phyloP scores from a whole-genome alignment of 805 yeast genomes.

The Kluyveromyces dobzhanskii region DNA sequence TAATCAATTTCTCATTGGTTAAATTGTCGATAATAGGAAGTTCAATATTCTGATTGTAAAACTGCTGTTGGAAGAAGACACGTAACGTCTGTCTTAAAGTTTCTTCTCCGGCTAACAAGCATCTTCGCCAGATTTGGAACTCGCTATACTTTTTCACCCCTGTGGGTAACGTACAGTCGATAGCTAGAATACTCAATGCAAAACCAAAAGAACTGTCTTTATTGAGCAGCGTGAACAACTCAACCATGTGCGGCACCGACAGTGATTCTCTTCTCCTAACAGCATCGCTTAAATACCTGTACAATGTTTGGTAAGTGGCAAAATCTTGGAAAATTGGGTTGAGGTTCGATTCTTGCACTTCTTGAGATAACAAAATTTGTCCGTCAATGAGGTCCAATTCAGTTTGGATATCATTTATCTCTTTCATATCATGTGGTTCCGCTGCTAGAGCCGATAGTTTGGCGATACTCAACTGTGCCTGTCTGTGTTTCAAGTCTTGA shows the following conservation, averaged over 20 bases:
- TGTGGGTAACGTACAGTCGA: constrained; percentile 16
- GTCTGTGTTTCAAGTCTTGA: constrained; percentile 32
- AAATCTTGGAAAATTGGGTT: constrained; percentile 8
- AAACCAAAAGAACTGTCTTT: constrained; percentile 31
- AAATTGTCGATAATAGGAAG: constrained; percentile 24
- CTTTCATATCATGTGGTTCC: constrained; percentile 7
- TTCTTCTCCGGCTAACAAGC: constrained; percentile 50
- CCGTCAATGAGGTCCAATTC: constrained; percentile 41
- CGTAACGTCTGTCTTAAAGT: constrained; percentile 33
- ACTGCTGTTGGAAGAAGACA: constrained; percentile 27
- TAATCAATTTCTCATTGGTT: constrained; percentile 9
- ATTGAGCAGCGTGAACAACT: constrained; percentile 40
- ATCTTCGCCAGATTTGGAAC: constrained; percentile 49
- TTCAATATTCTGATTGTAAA: constrained; percentile 20
- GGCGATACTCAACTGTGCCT: constrained; percentile 59
- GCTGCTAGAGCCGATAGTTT: constrained; percentile 54
- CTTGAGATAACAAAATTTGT: constrained; percentile 35
- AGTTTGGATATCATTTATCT: constrained; percentile 39
- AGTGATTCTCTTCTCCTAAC: constrained; percentile 31
- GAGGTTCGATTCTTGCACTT: constrained; percentile 14
- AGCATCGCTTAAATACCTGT: constrained; percentile 17
- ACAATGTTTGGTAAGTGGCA: constrained; percentile 15
- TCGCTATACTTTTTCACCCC: constrained; percentile 22
- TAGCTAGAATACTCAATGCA: constrained; percentile 45
- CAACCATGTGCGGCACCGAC: constrained; percentile 39